phyloP scores from a whole-genome alignment of 768 basidiomycete genomes.

The Lentinula raphanica region DNA sequence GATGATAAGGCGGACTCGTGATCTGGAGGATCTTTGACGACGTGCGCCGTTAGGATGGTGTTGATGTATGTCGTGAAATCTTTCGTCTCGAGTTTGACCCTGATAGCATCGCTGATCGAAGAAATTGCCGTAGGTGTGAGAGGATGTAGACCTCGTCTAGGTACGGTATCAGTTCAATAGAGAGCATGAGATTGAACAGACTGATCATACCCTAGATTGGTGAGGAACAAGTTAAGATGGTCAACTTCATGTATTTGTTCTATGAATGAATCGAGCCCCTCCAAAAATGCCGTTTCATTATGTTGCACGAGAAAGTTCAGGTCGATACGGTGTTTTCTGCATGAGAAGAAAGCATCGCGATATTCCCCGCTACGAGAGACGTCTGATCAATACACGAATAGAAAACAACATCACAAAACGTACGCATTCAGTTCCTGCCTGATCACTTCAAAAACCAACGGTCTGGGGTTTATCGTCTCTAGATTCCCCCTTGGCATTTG shows the following conservation, averaged over 20 bases:
- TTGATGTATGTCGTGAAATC: conserved; percentile 82
- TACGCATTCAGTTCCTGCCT: conserved; percentile 68
- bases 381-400: background rate
- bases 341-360: conserved; percentile 83
- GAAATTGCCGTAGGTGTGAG: conserved; percentile 47
- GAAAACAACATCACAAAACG: conserved; percentile 25
- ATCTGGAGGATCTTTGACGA: conserved; percentile 87
- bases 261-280: conserved; percentile 60
- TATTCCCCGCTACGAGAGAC: conserved; percentile 61
- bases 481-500: conserved; percentile 98
- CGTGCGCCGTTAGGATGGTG: conserved; percentile 86
- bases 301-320: conserved; percentile 85
- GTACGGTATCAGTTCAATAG: no score
- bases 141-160: conserved; percentile 59
- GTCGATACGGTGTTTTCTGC: conserved; percentile 91
- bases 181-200: no score
- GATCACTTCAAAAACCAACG: conserved; percentile 84
- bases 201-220: conserved; percentile 67
- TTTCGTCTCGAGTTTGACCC: conserved; percentile 61
- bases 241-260: conserved; percentile 88
- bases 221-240: conserved; percentile 87
- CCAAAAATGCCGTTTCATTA: conserved; percentile 61
- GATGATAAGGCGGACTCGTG: conserved; percentile 79
- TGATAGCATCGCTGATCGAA: conserved; percentile 72
- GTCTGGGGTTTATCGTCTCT: conserved; percentile 91